These are phyloP conservation scores for Phylloporus arenicola DNA, from an alignment of 768 basidiomycete species.

Conservation along the genomic window DNA sequence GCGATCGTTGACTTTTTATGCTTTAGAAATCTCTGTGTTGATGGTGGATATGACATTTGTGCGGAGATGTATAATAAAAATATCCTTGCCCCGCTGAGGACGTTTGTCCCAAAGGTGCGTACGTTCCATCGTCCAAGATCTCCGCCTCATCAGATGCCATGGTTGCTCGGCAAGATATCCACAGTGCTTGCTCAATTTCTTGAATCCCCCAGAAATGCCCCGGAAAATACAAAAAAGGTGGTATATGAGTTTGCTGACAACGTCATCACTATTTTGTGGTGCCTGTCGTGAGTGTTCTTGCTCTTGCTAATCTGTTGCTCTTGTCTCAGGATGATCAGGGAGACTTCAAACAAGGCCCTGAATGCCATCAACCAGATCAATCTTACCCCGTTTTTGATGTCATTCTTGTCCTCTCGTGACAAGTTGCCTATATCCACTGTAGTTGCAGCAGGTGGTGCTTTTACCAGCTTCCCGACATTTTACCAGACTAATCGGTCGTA, in stretches of 20 bases:
- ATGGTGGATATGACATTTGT: constrained; percentile 93
- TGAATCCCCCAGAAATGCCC: constrained; percentile 50
- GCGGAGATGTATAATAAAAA: constrained; percentile 98
- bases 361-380: constrained; percentile 73
- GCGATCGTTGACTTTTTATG: constrained; percentile 6
- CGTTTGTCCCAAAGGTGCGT: constrained; percentile 73
- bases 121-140: neutral
- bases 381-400: constrained; percentile 80
- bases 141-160: neutral
- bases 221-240: constrained; percentile 67
- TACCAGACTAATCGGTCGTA: neutral
- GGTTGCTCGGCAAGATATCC: constrained; percentile 54
- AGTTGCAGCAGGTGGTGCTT: constrained; percentile 65
- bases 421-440: constrained; percentile 67
- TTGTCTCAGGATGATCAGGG: constrained; percentile 42
- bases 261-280: constrained; percentile 90
- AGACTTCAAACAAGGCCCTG: constrained; percentile 87
- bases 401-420: constrained; percentile 73
- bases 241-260: constrained; percentile 89
- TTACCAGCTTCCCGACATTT: neutral
- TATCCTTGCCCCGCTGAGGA: constrained; percentile 68
- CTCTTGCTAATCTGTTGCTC: neutral
- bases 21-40: constrained; percentile 83
- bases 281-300: constrained; percentile 73
- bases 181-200: constrained; percentile 63